These are phyloP conservation scores for Nepenthes mirabilis DNA, from an alignment of 148 eudicot genomes.

Conservation along the genomic window DNA sequence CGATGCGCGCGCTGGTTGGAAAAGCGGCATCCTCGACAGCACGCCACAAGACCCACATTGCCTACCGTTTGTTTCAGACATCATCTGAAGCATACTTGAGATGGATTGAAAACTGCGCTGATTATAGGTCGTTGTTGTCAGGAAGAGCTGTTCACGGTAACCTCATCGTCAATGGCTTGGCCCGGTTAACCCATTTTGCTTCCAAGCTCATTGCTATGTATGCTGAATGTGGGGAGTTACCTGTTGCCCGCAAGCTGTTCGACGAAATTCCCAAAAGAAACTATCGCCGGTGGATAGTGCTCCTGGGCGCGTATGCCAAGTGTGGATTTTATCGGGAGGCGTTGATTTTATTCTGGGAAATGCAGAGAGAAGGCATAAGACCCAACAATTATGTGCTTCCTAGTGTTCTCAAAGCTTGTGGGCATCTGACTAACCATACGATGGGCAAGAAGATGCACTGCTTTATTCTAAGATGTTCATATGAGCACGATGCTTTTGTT, in stretches of 20 bases:
- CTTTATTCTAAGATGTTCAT: constrained; percentile 19
- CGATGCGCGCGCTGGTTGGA: too few relatives aligned
- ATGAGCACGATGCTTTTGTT: constrained; percentile 43
- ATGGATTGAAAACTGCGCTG: constrained; percentile 30
- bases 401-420: constrained; percentile 73
- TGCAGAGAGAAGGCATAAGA: constrained; percentile 33
- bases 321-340: constrained; percentile 49
- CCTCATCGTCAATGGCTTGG: constrained; percentile 48
- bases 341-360: constrained; percentile 26
- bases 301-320: constrained; percentile 70
- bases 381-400: constrained; percentile 55
- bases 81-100: constrained; percentile 33
- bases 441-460: constrained; percentile 41
- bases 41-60: neutral
- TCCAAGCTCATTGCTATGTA: constrained; percentile 66
- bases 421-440: constrained; percentile 33
- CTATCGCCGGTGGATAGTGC: constrained; percentile 53
- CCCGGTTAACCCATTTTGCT: constrained; percentile 32
- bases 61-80: constrained; percentile 15
- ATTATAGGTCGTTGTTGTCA: constrained; percentile 18
- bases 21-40: too few relatives aligned
- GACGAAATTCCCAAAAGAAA: constrained; percentile 56
- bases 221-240: constrained; percentile 28
- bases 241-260: constrained; percentile 56
- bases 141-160: constrained; percentile 61